Percentiles rank a stretch among this genome's conserved stretches.
These are phyloP conservation scores for Micractinium sp. DNA, from an alignment of 139 green algal genomes.

Conservation along the genomic window DNA sequence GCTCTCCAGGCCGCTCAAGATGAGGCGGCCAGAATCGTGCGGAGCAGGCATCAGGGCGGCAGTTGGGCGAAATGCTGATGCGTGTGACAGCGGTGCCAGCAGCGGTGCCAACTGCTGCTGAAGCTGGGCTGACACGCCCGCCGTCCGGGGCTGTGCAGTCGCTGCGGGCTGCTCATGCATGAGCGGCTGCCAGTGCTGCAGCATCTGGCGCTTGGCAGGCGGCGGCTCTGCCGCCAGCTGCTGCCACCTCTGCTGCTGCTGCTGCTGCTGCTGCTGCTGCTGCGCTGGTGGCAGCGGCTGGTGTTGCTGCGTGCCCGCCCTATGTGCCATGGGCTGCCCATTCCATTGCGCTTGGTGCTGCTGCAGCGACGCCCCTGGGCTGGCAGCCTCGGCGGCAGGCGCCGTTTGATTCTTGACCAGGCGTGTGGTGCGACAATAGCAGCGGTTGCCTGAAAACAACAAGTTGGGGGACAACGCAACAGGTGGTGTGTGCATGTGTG, in stretches of 20 bases:
- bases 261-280: not conserved
- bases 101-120: not conserved
- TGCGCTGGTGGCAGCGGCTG: not conserved
- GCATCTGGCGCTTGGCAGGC: not conserved
- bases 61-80: no score
- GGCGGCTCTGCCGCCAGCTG: not conserved
- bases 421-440: not conserved
- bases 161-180: no score
- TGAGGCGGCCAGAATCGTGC: no score
- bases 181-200: not conserved
- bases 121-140: no score
- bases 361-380: no score
- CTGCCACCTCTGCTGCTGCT: not conserved
- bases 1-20: no score
- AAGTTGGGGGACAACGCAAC: no score
- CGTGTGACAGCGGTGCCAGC: not conserved
- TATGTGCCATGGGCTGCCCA: not conserved
- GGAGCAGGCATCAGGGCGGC: no score
- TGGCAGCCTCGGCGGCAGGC: not conserved
- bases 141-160: no score
- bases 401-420: not conserved
- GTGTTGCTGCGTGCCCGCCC: not conserved
- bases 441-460: not conserved
- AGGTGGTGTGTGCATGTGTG: not conserved
- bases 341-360: not conserved